Percentiles rank a stretch among this genome's conserved stretches.
These are phyloP conservation scores for Pleurotus citrinopileatus DNA, from an alignment of 768 basidiomycete genomes.

Conservation along the genomic window DNA sequence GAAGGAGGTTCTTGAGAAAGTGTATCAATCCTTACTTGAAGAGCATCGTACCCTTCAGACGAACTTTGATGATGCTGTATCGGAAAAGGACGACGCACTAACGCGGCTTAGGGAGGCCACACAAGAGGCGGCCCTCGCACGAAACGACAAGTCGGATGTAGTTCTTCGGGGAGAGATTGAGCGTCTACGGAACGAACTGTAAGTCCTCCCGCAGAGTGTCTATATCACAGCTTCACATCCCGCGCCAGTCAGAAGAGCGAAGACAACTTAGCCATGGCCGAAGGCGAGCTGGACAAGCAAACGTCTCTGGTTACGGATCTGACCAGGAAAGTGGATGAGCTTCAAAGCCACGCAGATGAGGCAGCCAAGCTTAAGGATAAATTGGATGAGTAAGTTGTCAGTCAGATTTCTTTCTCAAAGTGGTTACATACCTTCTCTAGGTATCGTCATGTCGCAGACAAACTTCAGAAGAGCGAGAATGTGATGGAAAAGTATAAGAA, in stretches of 20 bases:
- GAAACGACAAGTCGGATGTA: slow-evolving; percentile 73
- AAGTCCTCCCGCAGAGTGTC: slow-evolving; percentile 31
- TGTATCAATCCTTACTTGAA: slow-evolving; percentile 71
- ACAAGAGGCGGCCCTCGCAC: slow-evolving; percentile 55
- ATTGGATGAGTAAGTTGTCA: slow-evolving; percentile 78
- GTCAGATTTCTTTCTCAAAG: neutral
- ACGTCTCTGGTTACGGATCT: slow-evolving; percentile 65
- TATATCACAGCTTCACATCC: slow-evolving; percentile 22
- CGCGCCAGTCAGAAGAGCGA: slow-evolving; percentile 84
- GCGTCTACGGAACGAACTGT: slow-evolving; percentile 80
- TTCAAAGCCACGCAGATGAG: slow-evolving; percentile 76
- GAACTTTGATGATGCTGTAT: slow-evolving; percentile 68
- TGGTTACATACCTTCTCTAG: slow-evolving; percentile 33
- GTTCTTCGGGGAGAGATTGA: slow-evolving; percentile 81
- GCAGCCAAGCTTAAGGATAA: slow-evolving; percentile 84
- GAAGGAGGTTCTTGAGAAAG: slow-evolving; percentile 84
- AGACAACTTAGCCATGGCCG: slow-evolving; percentile 81
- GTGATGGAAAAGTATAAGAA: slow-evolving; percentile 99
- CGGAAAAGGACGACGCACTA: slow-evolving; percentile 77
- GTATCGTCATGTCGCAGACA: slow-evolving; percentile 90
- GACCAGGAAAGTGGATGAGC: slow-evolving; percentile 76
- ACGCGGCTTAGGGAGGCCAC: slow-evolving; percentile 57
- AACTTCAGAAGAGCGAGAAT: slow-evolving; percentile 90
- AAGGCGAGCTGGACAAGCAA: slow-evolving; percentile 83
- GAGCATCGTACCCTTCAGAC: slow-evolving; percentile 77